These are phyloP conservation scores for Aegilops bicornis DNA, from an alignment of 176 grass and related monocot species.

Conservation along the genomic window DNA sequence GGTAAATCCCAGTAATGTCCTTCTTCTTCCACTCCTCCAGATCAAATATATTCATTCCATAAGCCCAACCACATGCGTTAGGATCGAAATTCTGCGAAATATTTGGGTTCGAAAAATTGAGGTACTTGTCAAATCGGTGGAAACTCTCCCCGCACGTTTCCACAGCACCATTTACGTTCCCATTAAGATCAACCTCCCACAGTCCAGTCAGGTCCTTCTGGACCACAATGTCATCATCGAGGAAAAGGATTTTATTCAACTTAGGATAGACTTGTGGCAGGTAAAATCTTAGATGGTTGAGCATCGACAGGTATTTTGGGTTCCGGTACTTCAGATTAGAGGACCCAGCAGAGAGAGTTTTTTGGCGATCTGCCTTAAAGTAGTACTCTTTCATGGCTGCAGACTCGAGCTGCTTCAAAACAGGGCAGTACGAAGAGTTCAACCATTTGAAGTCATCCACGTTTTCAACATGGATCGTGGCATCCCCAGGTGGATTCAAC, in stretches of 20 bases:
- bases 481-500: conserved; percentile 60
- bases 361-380: conserved; percentile 54
- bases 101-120: conserved; percentile 66
- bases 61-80: conserved; percentile 68
- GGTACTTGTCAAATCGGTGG: conserved; percentile 66
- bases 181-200: conserved; percentile 64
- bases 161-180: conserved; percentile 69
- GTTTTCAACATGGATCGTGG: conserved; percentile 68
- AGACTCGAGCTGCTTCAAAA: conserved; percentile 59
- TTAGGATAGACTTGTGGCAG: conserved; percentile 61
- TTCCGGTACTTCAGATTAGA: conserved; percentile 71
- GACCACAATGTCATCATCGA: conserved; percentile 71
- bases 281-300: conserved; percentile 62
- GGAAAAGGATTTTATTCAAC: conserved; percentile 67
- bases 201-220: conserved; percentile 62
- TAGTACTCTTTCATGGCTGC: conserved; percentile 63
- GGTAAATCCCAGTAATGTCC: conserved; percentile 71
- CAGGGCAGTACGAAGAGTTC: conserved; percentile 64
- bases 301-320: conserved; percentile 62
- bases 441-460: conserved; percentile 72
- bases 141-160: conserved; percentile 65
- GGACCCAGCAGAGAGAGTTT: conserved; percentile 45
- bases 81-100: conserved; percentile 61
- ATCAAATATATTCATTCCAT: conserved; percentile 75
- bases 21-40: conserved; percentile 72